Percentiles rank a stretch among this genome's conserved stretches.
These are phyloP conservation scores for Podila minutissima DNA, from an alignment of 192 early-diverging fungal species.

Conservation along the genomic window DNA sequence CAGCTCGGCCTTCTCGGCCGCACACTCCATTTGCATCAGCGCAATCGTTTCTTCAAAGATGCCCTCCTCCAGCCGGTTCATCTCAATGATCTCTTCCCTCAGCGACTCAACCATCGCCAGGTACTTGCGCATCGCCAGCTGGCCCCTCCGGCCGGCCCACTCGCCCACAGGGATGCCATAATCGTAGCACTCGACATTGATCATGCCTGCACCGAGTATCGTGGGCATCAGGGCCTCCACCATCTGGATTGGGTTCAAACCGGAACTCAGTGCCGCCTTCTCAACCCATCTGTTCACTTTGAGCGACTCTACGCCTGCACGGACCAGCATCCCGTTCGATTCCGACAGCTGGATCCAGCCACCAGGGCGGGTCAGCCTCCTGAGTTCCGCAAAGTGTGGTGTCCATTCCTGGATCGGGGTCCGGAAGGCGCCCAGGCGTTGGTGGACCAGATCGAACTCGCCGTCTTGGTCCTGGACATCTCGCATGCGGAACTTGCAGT, in stretches of 20 bases:
- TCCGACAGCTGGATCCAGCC: slow-evolving; percentile 51
- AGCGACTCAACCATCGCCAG: slow-evolving; percentile 43
- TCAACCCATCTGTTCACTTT: slow-evolving; percentile 49
- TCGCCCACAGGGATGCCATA: slow-evolving; percentile 47
- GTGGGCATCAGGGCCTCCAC: slow-evolving; percentile 50
- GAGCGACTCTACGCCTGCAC: slow-evolving; percentile 29
- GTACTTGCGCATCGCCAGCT: slow-evolving; percentile 42
- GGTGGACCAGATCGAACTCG: slow-evolving; percentile 48
- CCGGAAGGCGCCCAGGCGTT: slow-evolving; percentile 40
- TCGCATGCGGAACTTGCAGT: slow-evolving; percentile 43
- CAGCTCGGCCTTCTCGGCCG: slow-evolving; percentile 28
- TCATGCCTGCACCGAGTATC: slow-evolving; percentile 43
- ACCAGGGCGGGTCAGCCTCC: slow-evolving; percentile 31
- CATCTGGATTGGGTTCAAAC: slow-evolving; percentile 42
- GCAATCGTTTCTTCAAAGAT: slow-evolving; percentile 45
- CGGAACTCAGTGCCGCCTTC: slow-evolving; percentile 36
- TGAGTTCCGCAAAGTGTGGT: slow-evolving; percentile 45
- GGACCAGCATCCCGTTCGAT: slow-evolving; percentile 32
- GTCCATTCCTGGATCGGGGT: slow-evolving; percentile 48
- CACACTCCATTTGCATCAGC: slow-evolving; percentile 41
- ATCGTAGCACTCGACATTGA: slow-evolving; percentile 49
- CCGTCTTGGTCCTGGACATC: slow-evolving; percentile 46
- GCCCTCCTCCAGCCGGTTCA: slow-evolving; percentile 40
- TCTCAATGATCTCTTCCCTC: slow-evolving; percentile 43
- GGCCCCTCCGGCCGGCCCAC: slow-evolving; percentile 36